Conservation (phyloP, 805 yeast genomes). For the Wickerhamiella spandovensis region DNA sequence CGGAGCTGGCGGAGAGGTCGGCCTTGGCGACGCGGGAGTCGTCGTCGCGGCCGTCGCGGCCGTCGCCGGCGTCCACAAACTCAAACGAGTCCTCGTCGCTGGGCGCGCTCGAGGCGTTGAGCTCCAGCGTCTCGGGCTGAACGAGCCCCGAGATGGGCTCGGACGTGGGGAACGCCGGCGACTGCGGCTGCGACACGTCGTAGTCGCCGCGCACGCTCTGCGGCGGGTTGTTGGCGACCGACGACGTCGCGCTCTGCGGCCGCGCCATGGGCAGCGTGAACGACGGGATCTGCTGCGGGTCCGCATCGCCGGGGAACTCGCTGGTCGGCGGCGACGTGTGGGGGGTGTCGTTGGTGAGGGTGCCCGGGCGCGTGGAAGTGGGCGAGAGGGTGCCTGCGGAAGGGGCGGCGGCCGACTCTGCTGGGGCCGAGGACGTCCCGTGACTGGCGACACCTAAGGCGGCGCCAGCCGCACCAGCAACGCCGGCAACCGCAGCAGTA, state of each 20-base stretch:
- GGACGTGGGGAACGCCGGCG: conserved; percentile 16
- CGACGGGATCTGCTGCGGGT: conserved; percentile 5
- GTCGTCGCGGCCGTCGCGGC: neutral
- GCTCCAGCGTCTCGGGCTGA: conserved; percentile 6
- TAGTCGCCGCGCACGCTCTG: conserved; percentile 74
- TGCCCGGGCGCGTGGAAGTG: neutral
- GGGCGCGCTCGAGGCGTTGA: neutral
- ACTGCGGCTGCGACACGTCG: conserved; percentile 22
- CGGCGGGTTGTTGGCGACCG: conserved; percentile 87
- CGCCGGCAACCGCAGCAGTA: conserved; percentile 20
- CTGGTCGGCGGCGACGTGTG: conserved; percentile 3
- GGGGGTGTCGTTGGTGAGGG: conserved; percentile 4
- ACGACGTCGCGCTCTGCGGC: conserved; percentile 74
- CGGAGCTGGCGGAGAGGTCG: neutral
- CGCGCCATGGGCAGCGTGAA: conserved; percentile 39
- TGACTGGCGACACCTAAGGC: neutral
- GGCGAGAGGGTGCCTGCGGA: neutral
- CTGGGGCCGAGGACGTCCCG: neutral
- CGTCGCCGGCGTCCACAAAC: conserved; percentile 25
- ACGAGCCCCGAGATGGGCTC: conserved; percentile 16
- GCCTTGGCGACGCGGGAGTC: neutral
- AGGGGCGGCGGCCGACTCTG: neutral
- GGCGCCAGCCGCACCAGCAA: conserved; percentile 13
- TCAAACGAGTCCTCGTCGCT: conserved; percentile 20
- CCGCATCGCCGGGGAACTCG: conserved; percentile 1